phyloP scores from a whole-genome alignment of 805 yeast genomes.

The Starmerella geochares region DNA sequence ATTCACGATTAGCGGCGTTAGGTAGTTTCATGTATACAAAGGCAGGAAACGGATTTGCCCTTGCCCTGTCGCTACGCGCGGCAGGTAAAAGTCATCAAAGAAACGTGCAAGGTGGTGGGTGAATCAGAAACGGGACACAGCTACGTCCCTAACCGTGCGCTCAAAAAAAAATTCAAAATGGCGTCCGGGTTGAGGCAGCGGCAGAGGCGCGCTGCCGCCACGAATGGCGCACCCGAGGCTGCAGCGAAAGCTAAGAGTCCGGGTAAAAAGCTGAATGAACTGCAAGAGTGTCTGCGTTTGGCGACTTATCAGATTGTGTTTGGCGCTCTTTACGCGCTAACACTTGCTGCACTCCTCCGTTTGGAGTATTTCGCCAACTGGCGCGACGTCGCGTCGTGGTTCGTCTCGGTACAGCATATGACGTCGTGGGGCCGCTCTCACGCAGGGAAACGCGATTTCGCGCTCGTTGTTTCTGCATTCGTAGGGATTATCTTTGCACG shows the following conservation, averaged over 20 bases:
- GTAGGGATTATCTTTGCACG: slow-evolving; percentile 18
- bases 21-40: background rate
- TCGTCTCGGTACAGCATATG: slow-evolving; percentile 16
- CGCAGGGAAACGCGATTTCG: slow-evolving; percentile 19
- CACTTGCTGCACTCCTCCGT: background rate
- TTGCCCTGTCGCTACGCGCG: background rate
- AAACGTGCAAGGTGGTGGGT: background rate
- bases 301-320: slow-evolving; percentile 6
- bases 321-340: slow-evolving; percentile 7
- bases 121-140: no score
- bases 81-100: background rate
- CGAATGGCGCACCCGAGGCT: background rate
- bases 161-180: background rate
- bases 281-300: slow-evolving; percentile 3
- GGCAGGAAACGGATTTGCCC: background rate
- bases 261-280: background rate
- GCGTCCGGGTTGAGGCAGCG: slow-evolving; percentile 6
- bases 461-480: slow-evolving; percentile 13
- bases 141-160: background rate
- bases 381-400: slow-evolving; percentile 7
- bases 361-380: slow-evolving; percentile 1
- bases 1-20: background rate
- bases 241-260: background rate
- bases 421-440: slow-evolving; percentile 17
- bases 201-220: background rate